Base-by-base conservation (phyloP, 805 yeast genomes). In the Cyberlindnera euphorbiae region DNA sequence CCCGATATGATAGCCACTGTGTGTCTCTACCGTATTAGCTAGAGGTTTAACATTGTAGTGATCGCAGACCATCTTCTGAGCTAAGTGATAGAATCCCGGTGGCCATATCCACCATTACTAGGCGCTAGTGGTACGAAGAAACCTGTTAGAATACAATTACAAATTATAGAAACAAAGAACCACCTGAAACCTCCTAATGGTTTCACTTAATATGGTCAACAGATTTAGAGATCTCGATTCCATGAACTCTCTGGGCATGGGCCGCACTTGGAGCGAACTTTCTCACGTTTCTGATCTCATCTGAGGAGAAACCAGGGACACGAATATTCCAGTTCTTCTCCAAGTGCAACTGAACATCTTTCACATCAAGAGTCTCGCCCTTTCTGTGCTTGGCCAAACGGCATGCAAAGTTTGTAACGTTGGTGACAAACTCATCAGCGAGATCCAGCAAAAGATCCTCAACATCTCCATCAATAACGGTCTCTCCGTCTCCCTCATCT, bases 311-410 rank as follows among this genome's bases (percentile, higher is more conserved):
- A 4, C 97, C 98, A 0, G 98, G 97, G 21, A 90, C 75, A 49
- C 94, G 77, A 37, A 93, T 86, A 59, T 90, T 89, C 97, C 96
- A 90, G 59, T 89, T 88, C 50, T 84, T 75, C 52, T 88, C 96
- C 50, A 93, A 67, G 58, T 93, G 96, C 38, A 93, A 62, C 59
- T 93, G 97, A 34, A 94, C 75, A 58, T 93, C 99, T 49, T 79
- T 78, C 12, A 84, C 86, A 47, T 90, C 97, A 17, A 93, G 66
- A 25, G 82, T 75, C 42, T 90, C 96, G 6, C 86, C 77, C 54
- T 85, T 87, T 49, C 99, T 73, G 56, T 90, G 97, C 58, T 93
- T 93, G 16, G 99, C 97, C 46, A 93, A 68, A 36, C 94, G 75
- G 56, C 97, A 90, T 1, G 97, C 96, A 65, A 93, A 93, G 3